These are phyloP conservation scores for Neoboletus magnificus DNA, from an alignment of 768 basidiomycete genomes.

Conservation along the genomic window DNA sequence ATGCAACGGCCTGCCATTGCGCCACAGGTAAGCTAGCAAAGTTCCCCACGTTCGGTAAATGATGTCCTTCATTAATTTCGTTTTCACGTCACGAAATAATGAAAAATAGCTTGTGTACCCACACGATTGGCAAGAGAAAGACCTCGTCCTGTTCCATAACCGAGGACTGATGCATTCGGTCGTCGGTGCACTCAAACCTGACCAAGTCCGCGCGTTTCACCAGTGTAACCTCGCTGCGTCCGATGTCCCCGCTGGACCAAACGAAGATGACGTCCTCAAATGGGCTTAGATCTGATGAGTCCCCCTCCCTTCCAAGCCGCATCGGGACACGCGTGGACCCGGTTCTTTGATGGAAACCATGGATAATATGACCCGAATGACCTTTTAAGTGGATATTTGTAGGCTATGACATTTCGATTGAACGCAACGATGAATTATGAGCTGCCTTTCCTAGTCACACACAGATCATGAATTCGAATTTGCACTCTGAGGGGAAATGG, in stretches of 20 bases:
- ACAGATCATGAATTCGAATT: conserved; percentile 18
- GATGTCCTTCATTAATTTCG: not conserved
- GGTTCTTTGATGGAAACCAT: conserved; percentile 6
- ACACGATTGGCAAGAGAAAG: conserved; percentile 76
- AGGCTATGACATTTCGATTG: not conserved
- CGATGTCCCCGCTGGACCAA: conserved; percentile 47
- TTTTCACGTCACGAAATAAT: not conserved
- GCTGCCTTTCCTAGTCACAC: conserved; percentile 4
- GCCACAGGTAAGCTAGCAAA: conserved; percentile 46
- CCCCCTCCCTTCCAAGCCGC: not conserved
- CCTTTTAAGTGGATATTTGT: conserved; percentile 1
- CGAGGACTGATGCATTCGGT: conserved; percentile 66
- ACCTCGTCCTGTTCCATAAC: conserved; percentile 72
- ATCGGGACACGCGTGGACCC: not conserved
- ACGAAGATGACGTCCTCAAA: conserved; percentile 39
- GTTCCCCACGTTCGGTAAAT: not conserved
- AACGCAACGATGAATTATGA: not conserved
- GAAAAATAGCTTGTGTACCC: conserved; percentile 64
- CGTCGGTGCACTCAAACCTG: conserved; percentile 57
- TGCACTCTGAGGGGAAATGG: not conserved
- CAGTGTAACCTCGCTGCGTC: conserved; percentile 59
- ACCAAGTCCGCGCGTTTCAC: conserved; percentile 50
- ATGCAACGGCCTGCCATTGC: conserved; percentile 93
- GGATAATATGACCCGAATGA: not conserved
- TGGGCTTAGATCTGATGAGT: conserved; percentile 36